Conservation (phyloP, 768 basidiomycete species). For the Psilocybe subaeruginosa region DNA sequence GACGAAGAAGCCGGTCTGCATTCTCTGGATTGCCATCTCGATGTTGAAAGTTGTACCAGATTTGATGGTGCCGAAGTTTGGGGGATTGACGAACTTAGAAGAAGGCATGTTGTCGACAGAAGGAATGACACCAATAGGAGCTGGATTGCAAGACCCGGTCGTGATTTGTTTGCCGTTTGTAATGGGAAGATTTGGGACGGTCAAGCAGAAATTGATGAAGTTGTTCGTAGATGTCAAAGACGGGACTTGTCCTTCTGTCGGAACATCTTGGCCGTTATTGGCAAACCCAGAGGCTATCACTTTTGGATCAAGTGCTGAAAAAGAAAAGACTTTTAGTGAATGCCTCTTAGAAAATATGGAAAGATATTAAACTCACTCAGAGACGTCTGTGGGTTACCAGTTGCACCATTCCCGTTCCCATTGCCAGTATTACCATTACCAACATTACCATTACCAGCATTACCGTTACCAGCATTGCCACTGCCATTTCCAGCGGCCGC, state of each 20-base stretch:
- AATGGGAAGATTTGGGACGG: slow-evolving; percentile 45
- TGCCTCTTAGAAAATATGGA: not conserved
- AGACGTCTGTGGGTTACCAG: slow-evolving; percentile 46
- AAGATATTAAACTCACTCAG: slow-evolving; percentile 27
- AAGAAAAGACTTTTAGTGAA: slow-evolving; percentile 6
- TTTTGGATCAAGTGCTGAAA: slow-evolving; percentile 50
- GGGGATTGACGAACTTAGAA: slow-evolving; percentile 47
- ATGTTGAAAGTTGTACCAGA: slow-evolving; percentile 54
- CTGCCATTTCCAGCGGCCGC: not conserved
- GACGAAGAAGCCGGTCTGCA: slow-evolving; percentile 59
- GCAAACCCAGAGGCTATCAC: slow-evolving; percentile 54
- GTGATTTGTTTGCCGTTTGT: slow-evolving; percentile 57
- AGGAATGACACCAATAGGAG: slow-evolving; percentile 58
- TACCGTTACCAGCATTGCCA: not conserved
- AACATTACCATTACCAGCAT: slow-evolving; percentile 7
- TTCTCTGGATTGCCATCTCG: slow-evolving; percentile 45
- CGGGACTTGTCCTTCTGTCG: slow-evolving; percentile 47
- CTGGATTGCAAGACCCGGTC: slow-evolving; percentile 62
- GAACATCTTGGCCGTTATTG: slow-evolving; percentile 49
- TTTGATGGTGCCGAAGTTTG: slow-evolving; percentile 45
- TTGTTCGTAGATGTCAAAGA: slow-evolving; percentile 61
- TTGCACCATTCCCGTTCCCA: not conserved
- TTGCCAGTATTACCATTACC: slow-evolving; percentile 13
- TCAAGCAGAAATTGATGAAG: slow-evolving; percentile 61
- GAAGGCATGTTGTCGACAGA: slow-evolving; percentile 49